Conservation (phyloP, 2,329 filamentous ascomycete species). For the Lachnellula cervina region DNA sequence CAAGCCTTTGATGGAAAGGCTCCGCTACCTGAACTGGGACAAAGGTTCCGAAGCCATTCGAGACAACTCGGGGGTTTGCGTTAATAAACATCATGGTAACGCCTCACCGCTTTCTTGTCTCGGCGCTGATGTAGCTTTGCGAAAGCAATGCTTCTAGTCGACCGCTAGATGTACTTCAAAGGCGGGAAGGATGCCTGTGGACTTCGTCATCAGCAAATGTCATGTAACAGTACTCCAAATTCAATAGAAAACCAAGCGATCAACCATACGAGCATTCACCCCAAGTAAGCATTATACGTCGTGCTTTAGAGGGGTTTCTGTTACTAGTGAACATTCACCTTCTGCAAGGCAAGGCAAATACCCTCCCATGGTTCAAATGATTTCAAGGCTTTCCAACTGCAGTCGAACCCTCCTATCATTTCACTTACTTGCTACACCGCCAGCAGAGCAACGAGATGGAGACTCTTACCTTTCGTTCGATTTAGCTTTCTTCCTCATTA, state of each 20-base stretch:
- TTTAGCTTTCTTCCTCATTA: conserved; percentile 7
- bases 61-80: conserved; percentile 26
- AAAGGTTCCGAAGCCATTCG: conserved; percentile 27
- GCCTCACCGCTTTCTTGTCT: conserved; percentile 26
- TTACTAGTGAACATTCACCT: not conserved
- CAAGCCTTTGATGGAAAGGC: conserved; percentile 22
- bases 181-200: conserved; percentile 12
- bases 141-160: conserved; percentile 17
- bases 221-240: conserved; percentile 18
- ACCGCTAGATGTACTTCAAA: conserved; percentile 18
- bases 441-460: conserved; percentile 10
- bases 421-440: conserved; percentile 17
- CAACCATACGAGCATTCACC: conserved; percentile 1
- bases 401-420: conserved; percentile 7
- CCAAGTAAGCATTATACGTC: not conserved
- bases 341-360: not conserved
- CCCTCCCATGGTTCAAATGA: not conserved
- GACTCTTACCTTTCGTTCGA: conserved; percentile 14
- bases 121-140: conserved; percentile 20
- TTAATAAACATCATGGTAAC: conserved; percentile 29
- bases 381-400: not conserved
- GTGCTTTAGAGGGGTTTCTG: not conserved
- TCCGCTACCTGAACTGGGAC: conserved; percentile 20
- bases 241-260: conserved; percentile 9
- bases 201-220: conserved; percentile 12